These are phyloP conservation scores for Neofusicoccum ribis DNA, from an alignment of 2,329 filamentous ascomycete genomes.

Conservation along the genomic window DNA sequence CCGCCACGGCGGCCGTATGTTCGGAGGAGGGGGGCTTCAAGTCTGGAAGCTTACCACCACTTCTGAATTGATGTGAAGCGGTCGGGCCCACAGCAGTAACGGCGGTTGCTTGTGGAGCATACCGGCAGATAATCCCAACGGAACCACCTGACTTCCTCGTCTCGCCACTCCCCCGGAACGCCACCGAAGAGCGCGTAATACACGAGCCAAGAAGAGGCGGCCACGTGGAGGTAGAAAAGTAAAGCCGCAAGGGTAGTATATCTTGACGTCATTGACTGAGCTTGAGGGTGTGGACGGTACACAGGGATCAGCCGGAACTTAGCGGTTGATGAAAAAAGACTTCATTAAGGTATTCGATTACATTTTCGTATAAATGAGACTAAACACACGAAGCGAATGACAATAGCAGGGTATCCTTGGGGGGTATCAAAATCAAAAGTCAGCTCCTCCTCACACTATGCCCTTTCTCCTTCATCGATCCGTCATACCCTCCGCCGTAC, in stretches of 20 bases:
- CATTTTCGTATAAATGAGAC: background rate
- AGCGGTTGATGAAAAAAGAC: background rate
- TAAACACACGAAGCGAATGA: background rate
- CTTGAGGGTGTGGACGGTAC: background rate
- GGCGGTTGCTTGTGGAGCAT: too few relatives aligned
- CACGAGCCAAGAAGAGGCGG: too few relatives aligned
- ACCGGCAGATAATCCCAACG: too few relatives aligned
- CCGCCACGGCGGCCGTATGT: too few relatives aligned
- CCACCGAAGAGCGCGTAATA: too few relatives aligned
- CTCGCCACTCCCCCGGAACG: too few relatives aligned
- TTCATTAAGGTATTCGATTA: background rate
- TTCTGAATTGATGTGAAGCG: too few relatives aligned
- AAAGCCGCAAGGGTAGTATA: background rate
- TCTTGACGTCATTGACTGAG: background rate
- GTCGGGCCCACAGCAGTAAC: too few relatives aligned
- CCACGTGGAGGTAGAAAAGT: too few relatives aligned
- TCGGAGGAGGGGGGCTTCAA: too few relatives aligned
- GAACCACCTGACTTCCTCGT: too few relatives aligned
- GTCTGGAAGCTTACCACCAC: too few relatives aligned
- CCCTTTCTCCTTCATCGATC: background rate
- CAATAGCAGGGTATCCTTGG: background rate
- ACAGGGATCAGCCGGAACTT: background rate
- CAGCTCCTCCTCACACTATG: background rate
- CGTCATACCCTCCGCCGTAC: background rate
- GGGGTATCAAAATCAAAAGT: slow-evolving; percentile 5